Evolutionary conservation across 306 rosid genomes (phyloP).

Genomic region (Begonia masoniana): DNA sequence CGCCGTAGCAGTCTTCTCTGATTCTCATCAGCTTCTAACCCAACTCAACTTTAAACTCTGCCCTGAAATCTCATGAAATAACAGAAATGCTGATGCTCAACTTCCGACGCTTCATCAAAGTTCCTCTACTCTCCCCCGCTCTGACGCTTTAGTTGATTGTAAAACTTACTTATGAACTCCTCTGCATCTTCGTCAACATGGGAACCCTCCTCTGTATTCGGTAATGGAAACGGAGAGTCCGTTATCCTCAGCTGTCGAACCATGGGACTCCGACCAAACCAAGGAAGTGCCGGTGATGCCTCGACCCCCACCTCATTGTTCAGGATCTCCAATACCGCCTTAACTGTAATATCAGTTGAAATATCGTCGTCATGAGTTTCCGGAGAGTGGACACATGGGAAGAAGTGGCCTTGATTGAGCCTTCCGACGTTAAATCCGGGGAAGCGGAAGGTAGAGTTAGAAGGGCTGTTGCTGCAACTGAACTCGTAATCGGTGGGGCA

Average conservation of each 20-base stretch:
- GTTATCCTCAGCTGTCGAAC: constrained; percentile 49
- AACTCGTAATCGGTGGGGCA: constrained; percentile 10
- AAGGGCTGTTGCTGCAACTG: constrained; percentile 15
- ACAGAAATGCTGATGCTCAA: too few species aligned
- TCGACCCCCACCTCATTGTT: constrained; percentile 14
- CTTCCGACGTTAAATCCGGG: constrained; percentile 1
- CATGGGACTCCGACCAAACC: constrained; percentile 27
- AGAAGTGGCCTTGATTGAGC: constrained; percentile 5
- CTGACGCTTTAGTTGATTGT: constrained; percentile 30
- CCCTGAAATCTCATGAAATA: too few species aligned
- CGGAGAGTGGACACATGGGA: constrained; percentile 6
- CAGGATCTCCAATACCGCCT: constrained; percentile 23
- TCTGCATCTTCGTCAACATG: constrained; percentile 70
- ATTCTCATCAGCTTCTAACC: too few species aligned
- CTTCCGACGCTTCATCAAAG: too few species aligned
- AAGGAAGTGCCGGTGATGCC: constrained; percentile 29
- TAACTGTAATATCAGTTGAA: constrained; percentile 2
- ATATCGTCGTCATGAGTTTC: constrained; percentile 5
- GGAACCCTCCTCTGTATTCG: constrained; percentile 10
- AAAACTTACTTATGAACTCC: constrained; percentile 64
- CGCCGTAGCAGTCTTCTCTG: too few species aligned
- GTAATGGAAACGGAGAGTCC: constrained; percentile 51
- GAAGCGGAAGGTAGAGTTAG: constrained; percentile 4
- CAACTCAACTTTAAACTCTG: too few species aligned
- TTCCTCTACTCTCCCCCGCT: constrained; percentile 1